Evolutionary conservation across 441 rosid genomes (phyloP).

Genomic region (Bocquillonia castaneifolia): DNA sequence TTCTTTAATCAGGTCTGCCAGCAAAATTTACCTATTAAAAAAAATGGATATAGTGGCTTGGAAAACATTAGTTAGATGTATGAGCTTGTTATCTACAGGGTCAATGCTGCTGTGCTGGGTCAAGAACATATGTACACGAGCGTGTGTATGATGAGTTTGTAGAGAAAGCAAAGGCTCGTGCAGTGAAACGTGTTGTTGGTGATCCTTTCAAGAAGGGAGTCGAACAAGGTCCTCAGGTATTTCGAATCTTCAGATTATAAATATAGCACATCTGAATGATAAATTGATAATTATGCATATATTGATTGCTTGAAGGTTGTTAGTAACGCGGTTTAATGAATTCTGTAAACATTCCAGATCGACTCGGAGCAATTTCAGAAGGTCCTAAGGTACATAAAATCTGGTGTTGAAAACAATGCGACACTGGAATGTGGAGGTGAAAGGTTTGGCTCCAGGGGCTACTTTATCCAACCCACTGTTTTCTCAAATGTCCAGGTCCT

Average conservation of each 20-base stretch:
- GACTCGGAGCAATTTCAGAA: slow-evolving; percentile 67
- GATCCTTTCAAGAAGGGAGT: slow-evolving; percentile 79
- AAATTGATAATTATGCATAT: not conserved
- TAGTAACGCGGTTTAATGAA: slow-evolving; percentile 2
- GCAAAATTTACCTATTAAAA: not conserved
- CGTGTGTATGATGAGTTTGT: slow-evolving; percentile 71
- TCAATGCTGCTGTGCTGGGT: slow-evolving; percentile 87
- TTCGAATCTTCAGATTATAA: not conserved
- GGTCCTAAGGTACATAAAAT: slow-evolving; percentile 62
- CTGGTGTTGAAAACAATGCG: slow-evolving; percentile 65
- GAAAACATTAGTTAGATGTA: not conserved
- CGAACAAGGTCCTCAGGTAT: slow-evolving; percentile 91
- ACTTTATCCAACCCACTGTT: slow-evolving; percentile 81
- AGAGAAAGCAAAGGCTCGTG: slow-evolving; percentile 77
- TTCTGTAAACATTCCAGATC: slow-evolving; percentile 39
- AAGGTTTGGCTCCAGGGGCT: slow-evolving; percentile 61
- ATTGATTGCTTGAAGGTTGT: not conserved
- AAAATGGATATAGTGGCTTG: not conserved
- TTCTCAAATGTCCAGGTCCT: slow-evolving; percentile 77
- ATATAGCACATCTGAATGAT: not conserved
- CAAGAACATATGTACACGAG: slow-evolving; percentile 78
- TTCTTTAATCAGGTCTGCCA: slow-evolving; percentile 73
- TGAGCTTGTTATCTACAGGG: slow-evolving; percentile 44
- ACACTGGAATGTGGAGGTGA: slow-evolving; percentile 86
- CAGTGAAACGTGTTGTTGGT: slow-evolving; percentile 62